Evolutionary conservation across 257 asterid genomes (phyloP).

Genomic region (Galeopsis tetrahit): DNA sequence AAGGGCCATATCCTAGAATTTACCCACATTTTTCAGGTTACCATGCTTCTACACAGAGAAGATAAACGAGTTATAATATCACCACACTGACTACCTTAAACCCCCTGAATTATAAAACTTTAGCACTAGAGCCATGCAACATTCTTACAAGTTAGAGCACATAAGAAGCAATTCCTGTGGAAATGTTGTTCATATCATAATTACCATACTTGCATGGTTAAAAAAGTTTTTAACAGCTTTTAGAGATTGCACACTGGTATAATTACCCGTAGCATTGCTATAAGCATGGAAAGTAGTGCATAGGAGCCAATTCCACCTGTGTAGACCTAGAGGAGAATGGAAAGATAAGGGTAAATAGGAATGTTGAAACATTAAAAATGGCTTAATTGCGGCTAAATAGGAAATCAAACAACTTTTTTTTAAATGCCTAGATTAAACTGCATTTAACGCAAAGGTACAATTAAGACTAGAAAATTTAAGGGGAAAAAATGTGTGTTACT

Average conservation of each 20-base stretch:
- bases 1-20: constrained; percentile 16
- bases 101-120: neutral
- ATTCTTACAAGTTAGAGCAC: neutral
- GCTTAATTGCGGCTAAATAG: no score
- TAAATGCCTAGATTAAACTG: no score
- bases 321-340: constrained; percentile 66
- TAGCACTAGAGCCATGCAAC: constrained; percentile 12
- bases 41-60: neutral
- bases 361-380: constrained; percentile 13
- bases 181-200: constrained; percentile 1
- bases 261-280: constrained; percentile 89
- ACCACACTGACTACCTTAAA: neutral
- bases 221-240: neutral
- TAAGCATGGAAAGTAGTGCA: constrained; percentile 94
- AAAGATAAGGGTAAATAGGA: constrained; percentile 31
- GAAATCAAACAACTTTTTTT: no score
- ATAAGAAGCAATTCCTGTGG: neutral
- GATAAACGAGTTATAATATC: neutral
- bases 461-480: neutral
- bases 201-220: neutral
- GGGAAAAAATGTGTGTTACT: constrained; percentile 42
- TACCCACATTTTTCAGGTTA: neutral
- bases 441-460: no score
- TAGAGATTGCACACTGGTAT: constrained; percentile 13
- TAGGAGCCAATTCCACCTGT: constrained; percentile 98